These are phyloP conservation scores for Agaricales sp. DNA, from an alignment of 1,284 basidiomycete species.

Conservation along the genomic window DNA sequence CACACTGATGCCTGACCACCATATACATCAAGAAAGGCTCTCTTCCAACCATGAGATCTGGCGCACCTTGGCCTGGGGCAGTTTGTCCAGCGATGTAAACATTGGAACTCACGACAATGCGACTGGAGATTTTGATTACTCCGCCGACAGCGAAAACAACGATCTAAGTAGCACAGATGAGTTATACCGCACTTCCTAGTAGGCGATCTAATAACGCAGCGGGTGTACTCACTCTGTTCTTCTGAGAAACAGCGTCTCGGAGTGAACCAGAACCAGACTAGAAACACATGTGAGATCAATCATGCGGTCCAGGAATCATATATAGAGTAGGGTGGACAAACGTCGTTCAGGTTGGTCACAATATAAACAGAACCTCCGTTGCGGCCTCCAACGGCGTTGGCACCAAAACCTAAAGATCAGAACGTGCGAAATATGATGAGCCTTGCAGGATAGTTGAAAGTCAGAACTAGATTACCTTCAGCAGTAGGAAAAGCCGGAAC, in stretches of 20 bases:
- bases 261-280: not conserved
- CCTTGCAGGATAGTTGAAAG: not conserved
- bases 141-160: constrained; percentile 26
- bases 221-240: not conserved
- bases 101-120: constrained; percentile 22
- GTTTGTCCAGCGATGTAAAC: constrained; percentile 24
- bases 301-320: too few relatives aligned
- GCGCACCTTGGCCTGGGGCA: constrained; percentile 15
- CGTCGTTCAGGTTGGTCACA: constrained; percentile 1
- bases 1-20: constrained; percentile 4
- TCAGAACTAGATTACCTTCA: constrained; percentile 1
- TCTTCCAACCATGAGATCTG: too few relatives aligned
- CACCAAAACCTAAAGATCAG: not conserved
- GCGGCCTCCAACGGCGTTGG: not conserved
- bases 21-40: not conserved
- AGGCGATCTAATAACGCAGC: not conserved
- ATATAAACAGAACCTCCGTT: not conserved
- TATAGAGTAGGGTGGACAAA: not conserved
- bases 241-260: not conserved
- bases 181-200: not conserved
- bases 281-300: not conserved
- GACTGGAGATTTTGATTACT: constrained; percentile 20
- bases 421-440: not conserved
- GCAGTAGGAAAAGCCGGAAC: not conserved
- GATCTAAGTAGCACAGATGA: constrained; percentile 12